Percentiles rank a stretch among this genome's conserved stretches.
These are phyloP conservation scores for Aspergillus sp. DNA, from an alignment of 2,329 filamentous ascomycete genomes.

Conservation along the genomic window DNA sequence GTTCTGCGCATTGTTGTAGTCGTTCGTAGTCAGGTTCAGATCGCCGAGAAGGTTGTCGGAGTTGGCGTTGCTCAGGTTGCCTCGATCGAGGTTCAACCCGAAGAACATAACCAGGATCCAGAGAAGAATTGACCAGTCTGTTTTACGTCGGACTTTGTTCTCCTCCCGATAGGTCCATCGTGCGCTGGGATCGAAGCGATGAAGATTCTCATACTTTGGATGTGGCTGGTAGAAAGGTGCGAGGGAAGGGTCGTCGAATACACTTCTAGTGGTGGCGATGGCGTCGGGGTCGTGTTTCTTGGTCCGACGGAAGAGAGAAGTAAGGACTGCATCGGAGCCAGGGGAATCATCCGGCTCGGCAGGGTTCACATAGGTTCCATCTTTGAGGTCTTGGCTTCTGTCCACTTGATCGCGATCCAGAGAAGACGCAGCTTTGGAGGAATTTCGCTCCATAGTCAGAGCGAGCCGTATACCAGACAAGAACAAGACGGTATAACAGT, in stretches of 20 bases:
- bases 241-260: slow-evolving; percentile 48
- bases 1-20: slow-evolving; percentile 35
- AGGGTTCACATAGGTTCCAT: no score
- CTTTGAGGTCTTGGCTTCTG: no score
- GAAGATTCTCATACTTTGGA: slow-evolving; percentile 41
- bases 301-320: no score
- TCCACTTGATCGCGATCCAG: no score
- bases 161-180: slow-evolving; percentile 36
- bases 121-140: slow-evolving; percentile 37
- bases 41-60: slow-evolving; percentile 32
- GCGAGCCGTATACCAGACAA: no score
- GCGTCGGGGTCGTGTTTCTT: slow-evolving; percentile 6
- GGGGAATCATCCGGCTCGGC: no score
- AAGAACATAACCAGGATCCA: slow-evolving; percentile 53
- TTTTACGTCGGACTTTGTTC: slow-evolving; percentile 26
- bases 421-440: no score
- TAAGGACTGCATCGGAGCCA: no score
- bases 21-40: slow-evolving; percentile 33
- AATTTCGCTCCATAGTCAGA: no score
- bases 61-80: slow-evolving; percentile 29
- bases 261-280: slow-evolving; percentile 24
- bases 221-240: slow-evolving; percentile 36
- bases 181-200: slow-evolving; percentile 34
- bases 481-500: no score
- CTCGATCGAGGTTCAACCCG: slow-evolving; percentile 30